Base-by-base conservation (phyloP, 2,329 filamentous ascomycete genomes). In the Exophiala viscosa region DNA sequence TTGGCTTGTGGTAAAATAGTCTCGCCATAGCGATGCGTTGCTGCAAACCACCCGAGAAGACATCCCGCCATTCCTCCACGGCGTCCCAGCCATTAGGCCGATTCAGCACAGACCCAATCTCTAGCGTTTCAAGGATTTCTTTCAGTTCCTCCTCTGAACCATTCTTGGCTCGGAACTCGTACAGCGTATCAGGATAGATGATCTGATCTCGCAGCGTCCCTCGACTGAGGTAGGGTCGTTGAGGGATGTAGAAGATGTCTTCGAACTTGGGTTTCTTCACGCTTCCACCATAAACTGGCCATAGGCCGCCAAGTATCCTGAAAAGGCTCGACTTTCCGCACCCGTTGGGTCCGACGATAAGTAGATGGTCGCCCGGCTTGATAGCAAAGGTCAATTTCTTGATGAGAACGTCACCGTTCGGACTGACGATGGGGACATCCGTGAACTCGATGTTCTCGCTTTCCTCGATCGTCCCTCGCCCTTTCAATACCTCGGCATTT, bases 221-320 rank as follows among this genome's bases (percentile, higher is more conserved):
- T 48, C 90, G 84, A 11, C 88, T 93, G 1, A 99, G 80, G 67
- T 99, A 99, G 0, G 93, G 93, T 1, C 93, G 84, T 67, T 99
- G 93, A 0, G 93, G 93, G 60, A 99, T 95, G 73, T 99, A 99
- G 73, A 97, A 99, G 67, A 99, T 97, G 67, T 93, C 87, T 61
- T 88, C 84, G 65, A 92, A 93, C 1, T 88, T 85, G 1, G 93
- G 93, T 69, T 97, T 97, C 64, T 89, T 81, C 15, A 99, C 93
- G 1, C 83, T 90, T 46, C 93, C 93, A 60, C 93, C 92, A 70
- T 99, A 99, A 10, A 97, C 93, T 13, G 93, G 93, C 93, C 93
- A 99, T 2, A 99, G 78, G 0, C 93, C 93, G 56, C 93, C 93
- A 1, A 99, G 81, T 62, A 99, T 99, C 34, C 93, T 85, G 81